Base-by-base conservation (phyloP, 495 filamentous ascomycete genomes). In the Aspergillus affinis region DNA sequence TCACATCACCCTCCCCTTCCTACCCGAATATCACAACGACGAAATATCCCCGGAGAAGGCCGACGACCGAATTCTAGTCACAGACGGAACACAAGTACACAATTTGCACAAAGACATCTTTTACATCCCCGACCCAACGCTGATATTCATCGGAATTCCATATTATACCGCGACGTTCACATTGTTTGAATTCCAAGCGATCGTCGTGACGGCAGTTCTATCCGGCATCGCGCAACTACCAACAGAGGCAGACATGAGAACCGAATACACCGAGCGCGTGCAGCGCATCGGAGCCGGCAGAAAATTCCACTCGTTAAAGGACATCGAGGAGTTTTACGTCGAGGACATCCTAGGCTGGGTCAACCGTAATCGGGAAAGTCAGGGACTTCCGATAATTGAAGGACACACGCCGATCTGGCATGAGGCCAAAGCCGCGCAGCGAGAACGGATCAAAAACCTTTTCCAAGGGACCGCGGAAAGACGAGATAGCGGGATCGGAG, bases 21-120 rank as follows among this genome's bases (percentile, higher is more conserved):
- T 89, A 0, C 67, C 65, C 1, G 71, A 76, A 4, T 70, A 82
- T 15, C 81, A 83, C 58, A 67, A 78, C 32, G 73, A 75, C 44
- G 58, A 51, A 2, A 51, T 60, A 3, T 9, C 59, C 8, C 54
- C 64, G 0, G 61, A 72, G 6, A 61, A 80, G 0, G 79, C 84
- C 0, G 70, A 75, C 48, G 78, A 84, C 3, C 76, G 68, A 4
- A 67, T 82, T 0, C 65, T 90, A 4, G 80, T 89, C 1, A 88
- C 87, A 0, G 83, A 88, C 56, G 87, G 87, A 0, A 79, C 75
- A 3, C 85, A 84, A 65, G 65, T 86, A n/a, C 86, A 89, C 65
- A 89, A 90, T 63, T 61, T 89, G 5, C 82, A 88, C 69, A 81
- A 82, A 46, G 85, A 89, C 60, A 82, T 88, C 3, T 88, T 88